These are phyloP conservation scores for Fusarium subtropicale DNA, from an alignment of 2,329 filamentous ascomycete species.

Conservation along the genomic window DNA sequence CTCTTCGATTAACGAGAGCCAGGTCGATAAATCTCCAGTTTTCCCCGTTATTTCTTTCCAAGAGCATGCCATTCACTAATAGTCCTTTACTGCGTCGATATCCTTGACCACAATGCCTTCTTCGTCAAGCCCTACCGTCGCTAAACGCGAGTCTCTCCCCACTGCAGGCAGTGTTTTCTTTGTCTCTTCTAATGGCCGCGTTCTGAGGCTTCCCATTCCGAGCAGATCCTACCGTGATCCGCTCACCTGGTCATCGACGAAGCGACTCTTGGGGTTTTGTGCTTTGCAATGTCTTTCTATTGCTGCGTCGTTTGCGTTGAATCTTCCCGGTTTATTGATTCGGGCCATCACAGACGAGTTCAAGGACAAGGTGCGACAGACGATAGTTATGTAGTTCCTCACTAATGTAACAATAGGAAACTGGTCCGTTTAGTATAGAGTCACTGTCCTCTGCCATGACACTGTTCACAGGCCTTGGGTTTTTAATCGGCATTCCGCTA, in stretches of 20 bases:
- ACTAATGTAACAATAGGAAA: not conserved
- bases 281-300: slow-evolving; percentile 25
- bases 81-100: not conserved
- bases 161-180: slow-evolving; percentile 45
- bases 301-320: slow-evolving; percentile 15
- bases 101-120: slow-evolving; percentile 10
- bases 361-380: not conserved
- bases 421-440: slow-evolving; percentile 1
- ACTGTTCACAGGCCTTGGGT: slow-evolving; percentile 24
- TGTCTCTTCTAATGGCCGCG: slow-evolving; percentile 30
- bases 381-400: fast-evolving
- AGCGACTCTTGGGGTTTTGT: slow-evolving; percentile 20
- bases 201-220: slow-evolving; percentile 35
- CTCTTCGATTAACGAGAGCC: not conserved
- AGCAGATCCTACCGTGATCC: slow-evolving; percentile 35
- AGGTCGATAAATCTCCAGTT: slow-evolving; percentile 11
- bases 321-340: slow-evolving; percentile 16
- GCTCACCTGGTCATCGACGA: slow-evolving; percentile 31
- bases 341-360: slow-evolving; percentile 18
- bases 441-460: slow-evolving; percentile 29
- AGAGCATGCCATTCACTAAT: not conserved
- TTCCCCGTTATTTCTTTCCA: not conserved
- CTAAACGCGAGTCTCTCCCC: slow-evolving; percentile 27
- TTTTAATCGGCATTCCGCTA: slow-evolving; percentile 20
- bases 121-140: not conserved